Percentiles rank a stretch among this genome's conserved stretches.
These are phyloP conservation scores for Trichoderma atroviride DNA, from an alignment of 2,329 filamentous ascomycete genomes.

Conservation along the genomic window DNA sequence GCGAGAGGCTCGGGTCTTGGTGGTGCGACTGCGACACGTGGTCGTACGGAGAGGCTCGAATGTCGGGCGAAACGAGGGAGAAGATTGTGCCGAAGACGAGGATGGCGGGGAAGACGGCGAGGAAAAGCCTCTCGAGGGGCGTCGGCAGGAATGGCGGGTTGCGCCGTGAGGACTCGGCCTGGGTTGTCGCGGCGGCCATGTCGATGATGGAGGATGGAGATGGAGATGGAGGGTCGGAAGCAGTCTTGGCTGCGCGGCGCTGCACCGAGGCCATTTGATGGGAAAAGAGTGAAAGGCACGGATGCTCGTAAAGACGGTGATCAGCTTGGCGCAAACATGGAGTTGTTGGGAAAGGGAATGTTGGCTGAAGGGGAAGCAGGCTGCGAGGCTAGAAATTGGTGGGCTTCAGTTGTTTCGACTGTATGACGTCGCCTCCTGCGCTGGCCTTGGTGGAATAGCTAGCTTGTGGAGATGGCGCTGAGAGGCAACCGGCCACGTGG, in stretches of 20 bases:
- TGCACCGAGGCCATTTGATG: constrained; percentile 18
- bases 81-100: constrained; percentile 82
- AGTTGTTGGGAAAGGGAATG: neutral
- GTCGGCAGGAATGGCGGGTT: constrained; percentile 69
- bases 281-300: neutral
- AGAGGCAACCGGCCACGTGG: neutral
- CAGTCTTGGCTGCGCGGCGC: neutral
- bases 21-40: constrained; percentile 64
- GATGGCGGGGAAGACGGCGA: constrained; percentile 74
- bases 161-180: constrained; percentile 37
- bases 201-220: constrained; percentile 11
- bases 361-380: neutral
- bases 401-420: neutral
- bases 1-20: constrained; percentile 57
- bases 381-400: constrained; percentile 9
- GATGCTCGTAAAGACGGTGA: neutral
- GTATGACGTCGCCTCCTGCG: constrained; percentile 18
- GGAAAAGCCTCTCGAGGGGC: constrained; percentile 63
- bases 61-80: constrained; percentile 73
- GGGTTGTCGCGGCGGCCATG: constrained; percentile 17
- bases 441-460: neutral
- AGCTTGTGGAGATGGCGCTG: constrained; percentile 7
- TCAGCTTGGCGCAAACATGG: neutral
- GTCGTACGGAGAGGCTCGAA: constrained; percentile 66
- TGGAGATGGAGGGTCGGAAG: neutral